These are phyloP conservation scores for Didymella pinodella DNA, from an alignment of 2,329 filamentous ascomycete genomes.

Conservation along the genomic window DNA sequence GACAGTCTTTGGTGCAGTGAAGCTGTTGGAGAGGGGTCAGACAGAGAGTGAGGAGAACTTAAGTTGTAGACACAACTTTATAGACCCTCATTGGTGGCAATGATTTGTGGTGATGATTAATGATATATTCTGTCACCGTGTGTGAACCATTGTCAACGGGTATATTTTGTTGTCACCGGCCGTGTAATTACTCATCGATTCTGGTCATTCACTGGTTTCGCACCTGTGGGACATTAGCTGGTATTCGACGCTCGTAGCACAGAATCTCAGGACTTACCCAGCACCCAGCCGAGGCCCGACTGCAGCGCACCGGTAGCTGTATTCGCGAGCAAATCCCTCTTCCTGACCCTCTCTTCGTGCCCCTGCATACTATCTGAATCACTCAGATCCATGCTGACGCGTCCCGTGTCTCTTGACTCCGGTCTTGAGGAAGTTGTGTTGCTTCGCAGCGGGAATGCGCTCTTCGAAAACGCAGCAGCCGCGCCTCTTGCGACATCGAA, in stretches of 20 bases:
- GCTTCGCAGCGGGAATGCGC: constrained; percentile 56
- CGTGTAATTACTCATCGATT: constrained; percentile 2
- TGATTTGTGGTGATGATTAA: no score
- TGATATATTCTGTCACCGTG: no score
- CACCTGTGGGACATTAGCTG: constrained; percentile 32
- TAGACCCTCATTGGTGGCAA: no score
- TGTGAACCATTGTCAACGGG: not conserved
- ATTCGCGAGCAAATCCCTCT: constrained; percentile 74
- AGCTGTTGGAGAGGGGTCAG: no score
- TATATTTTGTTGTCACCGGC: not conserved
- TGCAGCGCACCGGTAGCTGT: constrained; percentile 69
- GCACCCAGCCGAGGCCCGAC: constrained; percentile 70
- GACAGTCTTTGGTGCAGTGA: no score
- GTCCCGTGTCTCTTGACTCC: constrained; percentile 20
- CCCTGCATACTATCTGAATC: constrained; percentile 44
- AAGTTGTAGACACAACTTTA: no score
- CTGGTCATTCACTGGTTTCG: constrained; percentile 39
- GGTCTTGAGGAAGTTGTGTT: constrained; percentile 21
- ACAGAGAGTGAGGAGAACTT: no score
- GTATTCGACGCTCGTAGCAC: not conserved
- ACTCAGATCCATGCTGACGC: constrained; percentile 45
- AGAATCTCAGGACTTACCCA: constrained; percentile 55
- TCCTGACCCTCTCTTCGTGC: constrained; percentile 62
- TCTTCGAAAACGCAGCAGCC: constrained; percentile 57
- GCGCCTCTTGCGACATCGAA: constrained; percentile 62